Percentiles rank a stretch among this genome's conserved stretches.
These are phyloP conservation scores for Raphanus sativus DNA, from an alignment of 345 rosid genomes.

Conservation along the genomic window DNA sequence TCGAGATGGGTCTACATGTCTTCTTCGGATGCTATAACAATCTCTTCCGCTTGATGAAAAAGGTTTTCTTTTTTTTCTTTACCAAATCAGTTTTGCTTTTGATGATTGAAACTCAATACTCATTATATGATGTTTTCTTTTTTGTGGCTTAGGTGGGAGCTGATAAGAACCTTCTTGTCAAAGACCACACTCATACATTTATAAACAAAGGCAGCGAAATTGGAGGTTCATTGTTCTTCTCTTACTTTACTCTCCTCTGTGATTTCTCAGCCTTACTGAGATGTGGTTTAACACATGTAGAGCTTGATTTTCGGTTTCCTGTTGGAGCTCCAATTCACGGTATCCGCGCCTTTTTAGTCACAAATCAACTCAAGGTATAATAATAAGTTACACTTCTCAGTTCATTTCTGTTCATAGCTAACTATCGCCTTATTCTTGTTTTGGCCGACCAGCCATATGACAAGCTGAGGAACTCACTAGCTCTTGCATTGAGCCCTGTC, in stretches of 20 bases:
- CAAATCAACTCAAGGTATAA: constrained; percentile 85
- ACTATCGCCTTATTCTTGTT: background rate
- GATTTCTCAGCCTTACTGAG: background rate
- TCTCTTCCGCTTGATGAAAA: constrained; percentile 94
- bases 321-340: constrained; percentile 97
- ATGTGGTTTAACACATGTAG: constrained; percentile 45
- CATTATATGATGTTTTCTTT: background rate
- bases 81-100: background rate
- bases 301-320: constrained; percentile 93
- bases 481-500: constrained; percentile 94
- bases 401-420: background rate
- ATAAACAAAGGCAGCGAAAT: constrained; percentile 84
- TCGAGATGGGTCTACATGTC: constrained; percentile 98
- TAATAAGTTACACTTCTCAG: background rate
- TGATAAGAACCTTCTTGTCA: constrained; percentile 82
- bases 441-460: constrained; percentile 67
- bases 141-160: constrained; percentile 73
- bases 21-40: constrained; percentile 98
- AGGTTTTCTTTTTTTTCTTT: constrained; percentile 47
- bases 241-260: constrained; percentile 1
- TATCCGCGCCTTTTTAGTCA: constrained; percentile 74
- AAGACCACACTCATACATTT: constrained; percentile 96
- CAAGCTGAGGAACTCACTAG: constrained; percentile 90
- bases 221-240: constrained; percentile 57
- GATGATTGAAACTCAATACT: background rate